These are phyloP conservation scores for Amanita jacksonii DNA, from an alignment of 768 basidiomycete genomes.

Conservation along the genomic window DNA sequence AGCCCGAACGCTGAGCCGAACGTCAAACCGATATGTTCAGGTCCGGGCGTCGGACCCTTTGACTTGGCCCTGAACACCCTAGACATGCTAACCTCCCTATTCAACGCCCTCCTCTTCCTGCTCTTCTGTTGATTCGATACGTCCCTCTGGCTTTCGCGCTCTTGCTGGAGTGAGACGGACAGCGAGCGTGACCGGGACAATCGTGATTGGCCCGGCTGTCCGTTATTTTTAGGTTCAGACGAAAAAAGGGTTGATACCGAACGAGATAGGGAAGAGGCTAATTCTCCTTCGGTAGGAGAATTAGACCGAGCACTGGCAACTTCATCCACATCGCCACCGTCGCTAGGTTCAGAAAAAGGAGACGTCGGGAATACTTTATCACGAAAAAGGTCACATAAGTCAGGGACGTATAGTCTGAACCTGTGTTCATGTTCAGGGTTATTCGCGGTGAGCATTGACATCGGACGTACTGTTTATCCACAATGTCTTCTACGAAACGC, in stretches of 20 bases:
- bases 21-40: not conserved
- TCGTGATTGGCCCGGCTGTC: slow-evolving; percentile 13
- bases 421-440: slow-evolving; percentile 28
- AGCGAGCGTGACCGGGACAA: slow-evolving; percentile 48
- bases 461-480: slow-evolving; percentile 49
- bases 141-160: slow-evolving; percentile 33
- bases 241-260: not conserved
- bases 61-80: slow-evolving; percentile 48
- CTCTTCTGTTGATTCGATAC: slow-evolving; percentile 21
- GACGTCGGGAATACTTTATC: slow-evolving; percentile 59
- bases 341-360: slow-evolving; percentile 42
- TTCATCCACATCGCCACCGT: slow-evolving; percentile 9
- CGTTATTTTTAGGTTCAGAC: not conserved
- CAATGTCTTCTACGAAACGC: slow-evolving; percentile 53
- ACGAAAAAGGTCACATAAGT: slow-evolving; percentile 46
- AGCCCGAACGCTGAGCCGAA: not conserved
- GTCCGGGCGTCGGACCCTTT: slow-evolving; percentile 16
- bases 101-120: slow-evolving; percentile 49
- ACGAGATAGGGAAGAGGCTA: not conserved
- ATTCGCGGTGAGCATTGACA: too few species aligned
- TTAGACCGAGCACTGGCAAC: slow-evolving; percentile 12
- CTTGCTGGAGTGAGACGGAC: slow-evolving; percentile 62
- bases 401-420: slow-evolving; percentile 44
- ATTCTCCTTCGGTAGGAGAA: slow-evolving; percentile 8
- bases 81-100: slow-evolving; percentile 71